These are phyloP conservation scores for Cardamine occulta DNA, from an alignment of 345 rosid genomes.

Conservation along the genomic window DNA sequence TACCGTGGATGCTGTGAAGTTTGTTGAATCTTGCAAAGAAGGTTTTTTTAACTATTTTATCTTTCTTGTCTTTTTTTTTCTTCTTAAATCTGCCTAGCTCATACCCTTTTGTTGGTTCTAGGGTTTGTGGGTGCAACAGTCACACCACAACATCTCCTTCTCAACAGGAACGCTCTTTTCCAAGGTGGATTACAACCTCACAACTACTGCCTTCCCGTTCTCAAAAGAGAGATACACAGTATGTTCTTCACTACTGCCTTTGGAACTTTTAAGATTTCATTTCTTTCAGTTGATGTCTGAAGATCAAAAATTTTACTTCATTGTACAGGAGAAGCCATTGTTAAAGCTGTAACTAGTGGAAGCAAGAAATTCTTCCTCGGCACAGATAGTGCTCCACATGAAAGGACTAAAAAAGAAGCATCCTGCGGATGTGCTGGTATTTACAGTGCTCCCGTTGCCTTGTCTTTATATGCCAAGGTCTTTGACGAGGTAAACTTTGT, in stretches of 20 bases:
- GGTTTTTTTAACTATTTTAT: constrained; percentile 48
- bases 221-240: constrained; percentile 92
- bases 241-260: constrained; percentile 34
- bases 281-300: constrained; percentile 1
- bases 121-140: constrained; percentile 89
- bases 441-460: constrained; percentile 72
- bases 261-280: background rate
- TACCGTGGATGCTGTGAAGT: constrained; percentile 79
- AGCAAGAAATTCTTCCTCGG: constrained; percentile 88
- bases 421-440: constrained; percentile 95
- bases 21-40: constrained; percentile 82
- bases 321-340: constrained; percentile 78
- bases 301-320: constrained; percentile 9
- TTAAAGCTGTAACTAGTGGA: constrained; percentile 90
- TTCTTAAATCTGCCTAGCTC: background rate
- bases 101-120: constrained; percentile 33
- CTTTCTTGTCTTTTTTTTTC: background rate
- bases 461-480: constrained; percentile 73
- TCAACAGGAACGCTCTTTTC: constrained; percentile 87
- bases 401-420: constrained; percentile 74
- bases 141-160: constrained; percentile 95
- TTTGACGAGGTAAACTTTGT: constrained; percentile 67
- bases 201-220: constrained; percentile 92
- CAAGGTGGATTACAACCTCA: constrained; percentile 96
- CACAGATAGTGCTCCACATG: constrained; percentile 99